These are phyloP conservation scores for Pinus tabuliformis DNA, from an alignment of 75 land plant species.

Conservation along the genomic window DNA sequence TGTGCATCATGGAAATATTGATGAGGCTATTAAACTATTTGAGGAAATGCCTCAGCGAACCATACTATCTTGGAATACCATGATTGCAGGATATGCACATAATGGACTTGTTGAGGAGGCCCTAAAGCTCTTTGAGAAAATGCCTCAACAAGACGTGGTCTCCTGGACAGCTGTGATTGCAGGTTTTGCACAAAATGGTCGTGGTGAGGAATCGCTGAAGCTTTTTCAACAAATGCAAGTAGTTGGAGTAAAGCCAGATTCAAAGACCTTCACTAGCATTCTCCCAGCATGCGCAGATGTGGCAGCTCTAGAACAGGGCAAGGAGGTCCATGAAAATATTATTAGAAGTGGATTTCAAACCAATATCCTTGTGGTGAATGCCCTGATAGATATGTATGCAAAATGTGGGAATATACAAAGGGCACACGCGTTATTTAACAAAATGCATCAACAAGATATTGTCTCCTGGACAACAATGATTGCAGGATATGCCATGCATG, in stretches of 20 bases:
- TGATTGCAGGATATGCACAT: slow-evolving; percentile 2
- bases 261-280: slow-evolving; percentile 47
- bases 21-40: neutral
- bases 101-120: slow-evolving; percentile 21
- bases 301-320: slow-evolving; percentile 21
- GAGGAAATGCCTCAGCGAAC: slow-evolving; percentile 1
- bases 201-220: slow-evolving; percentile 25
- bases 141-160: slow-evolving; percentile 41
- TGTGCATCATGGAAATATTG: neutral
- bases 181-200: slow-evolving; percentile 23
- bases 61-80: neutral
- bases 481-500: slow-evolving; percentile 35
- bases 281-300: slow-evolving; percentile 38
- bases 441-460: slow-evolving; percentile 30
- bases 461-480: slow-evolving; percentile 56
- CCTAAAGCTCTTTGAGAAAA: slow-evolving; percentile 25
- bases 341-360: slow-evolving; percentile 46
- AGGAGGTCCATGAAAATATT: slow-evolving; percentile 30
- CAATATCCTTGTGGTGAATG: slow-evolving; percentile 43
- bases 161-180: slow-evolving; percentile 55
- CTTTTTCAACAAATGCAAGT: slow-evolving; percentile 28
- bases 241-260: slow-evolving; percentile 37
- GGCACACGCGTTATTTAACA: slow-evolving; percentile 25
- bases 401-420: slow-evolving; percentile 28
- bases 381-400: slow-evolving; percentile 46